A percentile compares a stretch with the other conserved stretches of the same genome.
Evolutionary conservation across 177 flowering plant species (phyloP).

Genomic region (Tripterygium wilfordii): DNA sequence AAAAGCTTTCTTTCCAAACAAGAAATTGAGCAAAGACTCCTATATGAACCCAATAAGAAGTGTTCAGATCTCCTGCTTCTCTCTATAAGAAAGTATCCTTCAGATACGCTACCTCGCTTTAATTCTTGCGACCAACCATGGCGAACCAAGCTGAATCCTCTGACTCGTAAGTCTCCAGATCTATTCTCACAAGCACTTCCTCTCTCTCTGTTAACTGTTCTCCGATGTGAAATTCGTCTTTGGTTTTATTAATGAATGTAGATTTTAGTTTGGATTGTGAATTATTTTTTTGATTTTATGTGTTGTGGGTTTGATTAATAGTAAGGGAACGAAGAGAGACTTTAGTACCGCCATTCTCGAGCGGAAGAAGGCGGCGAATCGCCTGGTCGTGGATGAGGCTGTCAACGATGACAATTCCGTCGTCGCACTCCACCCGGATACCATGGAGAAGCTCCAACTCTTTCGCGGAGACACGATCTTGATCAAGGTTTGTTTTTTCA

Average conservation of each 20-base stretch:
- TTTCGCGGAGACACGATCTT: conserved; percentile 75
- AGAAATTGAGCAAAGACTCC: conserved; percentile 14
- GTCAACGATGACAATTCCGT: conserved; percentile 71
- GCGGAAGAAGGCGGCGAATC: conserved; percentile 66
- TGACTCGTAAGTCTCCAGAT: conserved; percentile 35
- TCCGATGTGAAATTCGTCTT: background rate
- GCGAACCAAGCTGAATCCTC: conserved; percentile 47
- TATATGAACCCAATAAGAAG: conserved; percentile 8
- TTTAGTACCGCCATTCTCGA: conserved; percentile 75
- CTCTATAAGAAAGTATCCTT: background rate
- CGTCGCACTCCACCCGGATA: conserved; percentile 54
- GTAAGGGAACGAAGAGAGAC: conserved; percentile 64
- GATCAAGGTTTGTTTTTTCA: conserved; percentile 42
- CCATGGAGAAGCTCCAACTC: conserved; percentile 79
- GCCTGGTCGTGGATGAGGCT: conserved; percentile 72
- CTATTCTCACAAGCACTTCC: conserved; percentile 1
- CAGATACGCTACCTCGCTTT: background rate
- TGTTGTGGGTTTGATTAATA: conserved; percentile 12
- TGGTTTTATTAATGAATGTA: background rate
- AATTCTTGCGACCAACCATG: conserved; percentile 16
- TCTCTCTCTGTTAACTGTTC: background rate
- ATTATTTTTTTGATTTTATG: conserved; percentile 9
- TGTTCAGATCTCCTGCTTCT: background rate
- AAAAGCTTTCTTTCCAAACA: conserved; percentile 23
- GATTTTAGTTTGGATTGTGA: background rate